A percentile compares a stretch with the other conserved stretches of the same genome.
phyloP scores from a whole-genome alignment of 306 rosid genomes.

The Nissolia schottii region DNA sequence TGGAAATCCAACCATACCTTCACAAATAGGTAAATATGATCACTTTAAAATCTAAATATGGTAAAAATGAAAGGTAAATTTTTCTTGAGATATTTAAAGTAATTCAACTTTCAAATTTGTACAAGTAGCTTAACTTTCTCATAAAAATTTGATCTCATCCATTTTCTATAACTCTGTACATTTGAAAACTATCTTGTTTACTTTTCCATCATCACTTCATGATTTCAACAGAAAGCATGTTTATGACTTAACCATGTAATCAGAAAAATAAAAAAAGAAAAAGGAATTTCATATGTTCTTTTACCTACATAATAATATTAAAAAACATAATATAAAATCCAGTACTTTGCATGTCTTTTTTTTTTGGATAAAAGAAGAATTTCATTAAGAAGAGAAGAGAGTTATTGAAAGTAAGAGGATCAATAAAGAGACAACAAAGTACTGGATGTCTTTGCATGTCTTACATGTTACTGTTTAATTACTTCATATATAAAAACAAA shows the following conservation, averaged over 20 bases:
- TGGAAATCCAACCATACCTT: slow-evolving; percentile 96
- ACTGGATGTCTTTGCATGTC: no score
- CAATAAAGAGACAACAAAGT: no score
- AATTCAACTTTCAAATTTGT: not conserved
- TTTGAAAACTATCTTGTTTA: not conserved
- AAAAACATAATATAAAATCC: not conserved
- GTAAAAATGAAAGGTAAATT: not conserved
- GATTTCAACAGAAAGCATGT: not conserved
- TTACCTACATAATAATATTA: not conserved
- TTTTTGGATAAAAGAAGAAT: no score
- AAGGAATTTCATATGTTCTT: not conserved
- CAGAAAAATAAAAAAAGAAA: not conserved
- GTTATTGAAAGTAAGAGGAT: no score
- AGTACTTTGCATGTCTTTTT: not conserved
- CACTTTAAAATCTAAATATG: slow-evolving; percentile 3
- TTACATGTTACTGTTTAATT: not conserved
- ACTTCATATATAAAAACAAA: slow-evolving; percentile 15
- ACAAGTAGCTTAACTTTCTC: not conserved
- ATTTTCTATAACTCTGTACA: not conserved
- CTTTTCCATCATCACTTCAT: not conserved
- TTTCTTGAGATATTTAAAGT: not conserved
- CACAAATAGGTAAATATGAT: slow-evolving; percentile 32
- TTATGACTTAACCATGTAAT: not conserved
- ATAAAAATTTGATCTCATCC: no score
- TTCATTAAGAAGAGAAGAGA: no score